Conservation (phyloP, 2,329 filamentous ascomycete species). For the Colletotrichum somersetense region DNA sequence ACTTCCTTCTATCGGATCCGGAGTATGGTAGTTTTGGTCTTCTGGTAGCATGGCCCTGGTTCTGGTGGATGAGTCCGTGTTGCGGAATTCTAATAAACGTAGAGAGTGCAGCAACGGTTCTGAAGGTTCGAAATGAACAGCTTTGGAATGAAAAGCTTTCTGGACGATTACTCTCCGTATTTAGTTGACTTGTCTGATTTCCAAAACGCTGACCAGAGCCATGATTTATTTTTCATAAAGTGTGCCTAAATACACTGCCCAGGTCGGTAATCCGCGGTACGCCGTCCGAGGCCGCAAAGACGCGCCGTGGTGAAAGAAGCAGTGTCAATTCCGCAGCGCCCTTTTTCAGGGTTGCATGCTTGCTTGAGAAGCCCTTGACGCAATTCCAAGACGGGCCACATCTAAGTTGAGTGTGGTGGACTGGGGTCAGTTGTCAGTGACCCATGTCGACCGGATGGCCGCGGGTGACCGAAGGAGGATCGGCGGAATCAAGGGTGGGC, state of each 20-base stretch:
- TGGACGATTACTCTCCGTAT: no score
- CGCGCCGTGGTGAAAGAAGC: not conserved
- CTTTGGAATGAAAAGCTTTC: no score
- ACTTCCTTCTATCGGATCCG: not conserved
- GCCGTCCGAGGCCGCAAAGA: not conserved
- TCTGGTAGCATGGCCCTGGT: not conserved
- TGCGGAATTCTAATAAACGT: not conserved
- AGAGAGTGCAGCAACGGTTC: not conserved
- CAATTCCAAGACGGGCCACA: not conserved
- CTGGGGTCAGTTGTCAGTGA: not conserved
- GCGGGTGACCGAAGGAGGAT: conserved; percentile 26
- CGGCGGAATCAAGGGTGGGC: not conserved
- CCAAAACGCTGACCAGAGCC: not conserved
- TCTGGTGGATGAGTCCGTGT: no score
- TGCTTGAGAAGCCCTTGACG: not conserved
- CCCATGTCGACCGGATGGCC: conserved; percentile 15
- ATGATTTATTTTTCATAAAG: not conserved
- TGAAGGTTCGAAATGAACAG: not conserved
- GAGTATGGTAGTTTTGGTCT: not conserved
- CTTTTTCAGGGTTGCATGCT: not conserved
- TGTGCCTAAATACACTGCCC: not conserved
- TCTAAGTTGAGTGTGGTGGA: no score
- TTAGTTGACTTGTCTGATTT: not conserved
- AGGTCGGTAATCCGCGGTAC: not conserved
- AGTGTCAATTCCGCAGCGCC: not conserved